phyloP scores from a whole-genome alignment of 1,139 yeast genomes.

The Hansenula sp. region DNA sequence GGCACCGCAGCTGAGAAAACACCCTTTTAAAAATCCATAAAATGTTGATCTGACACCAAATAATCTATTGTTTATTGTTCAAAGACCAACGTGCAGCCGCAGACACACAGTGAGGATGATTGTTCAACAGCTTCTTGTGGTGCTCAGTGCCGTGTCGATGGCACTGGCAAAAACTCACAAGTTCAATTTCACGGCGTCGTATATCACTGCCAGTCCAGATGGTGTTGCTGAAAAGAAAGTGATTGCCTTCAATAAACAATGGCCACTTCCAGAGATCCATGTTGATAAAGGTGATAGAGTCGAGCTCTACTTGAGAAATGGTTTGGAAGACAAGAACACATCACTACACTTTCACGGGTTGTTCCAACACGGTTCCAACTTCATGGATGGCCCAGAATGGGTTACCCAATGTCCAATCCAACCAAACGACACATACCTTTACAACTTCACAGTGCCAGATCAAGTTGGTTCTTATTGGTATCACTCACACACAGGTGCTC shows the following conservation, averaged over 20 bases:
- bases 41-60: neutral
- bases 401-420: conserved; percentile 77
- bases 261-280: conserved; percentile 73
- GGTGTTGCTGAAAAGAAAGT: conserved; percentile 46
- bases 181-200: conserved; percentile 49
- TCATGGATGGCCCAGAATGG: conserved; percentile 78
- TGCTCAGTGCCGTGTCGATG: neutral
- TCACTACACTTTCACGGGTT: conserved; percentile 77
- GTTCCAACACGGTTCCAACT: conserved; percentile 54
- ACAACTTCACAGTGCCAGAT: conserved; percentile 58
- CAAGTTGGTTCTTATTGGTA: conserved; percentile 81
- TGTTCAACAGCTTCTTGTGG: neutral
- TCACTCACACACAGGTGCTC: conserved; percentile 77
- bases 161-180: conserved; percentile 42
- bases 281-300: conserved; percentile 64
- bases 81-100: no score
- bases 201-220: conserved; percentile 64
- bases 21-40: neutral
- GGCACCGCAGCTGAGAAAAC: neutral
- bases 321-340: conserved; percentile 49
- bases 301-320: conserved; percentile 54
- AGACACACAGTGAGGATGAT: neutral
- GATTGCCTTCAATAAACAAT: conserved; percentile 64
- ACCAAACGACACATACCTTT: conserved; percentile 58
- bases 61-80: neutral